Base-by-base conservation (phyloP, 2,329 filamentous ascomycete genomes). In the Chaetomiaceae sp. region DNA sequence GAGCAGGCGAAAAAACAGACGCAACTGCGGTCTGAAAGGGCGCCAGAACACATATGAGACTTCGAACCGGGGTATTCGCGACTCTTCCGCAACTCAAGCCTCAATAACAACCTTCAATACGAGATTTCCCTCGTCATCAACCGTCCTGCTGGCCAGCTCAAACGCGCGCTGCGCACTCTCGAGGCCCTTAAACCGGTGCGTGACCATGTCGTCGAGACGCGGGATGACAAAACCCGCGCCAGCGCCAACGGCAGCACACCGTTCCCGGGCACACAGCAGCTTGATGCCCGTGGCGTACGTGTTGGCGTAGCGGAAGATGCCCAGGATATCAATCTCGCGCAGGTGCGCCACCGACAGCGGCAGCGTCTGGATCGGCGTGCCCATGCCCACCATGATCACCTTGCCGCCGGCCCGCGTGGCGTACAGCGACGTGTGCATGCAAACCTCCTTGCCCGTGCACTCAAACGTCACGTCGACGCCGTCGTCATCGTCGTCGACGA, bases 301-400 rank as follows among this genome's bases (percentile, higher is more conserved):
- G 63, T 88, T 86, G 17, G 83, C 83, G 56, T 89, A 89, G 38
- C 85, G 75, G 67, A 89, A 88, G 24, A 88, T 81, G 27, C 84
- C 84, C n/a, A 88, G 67, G 26, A 89, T 83, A 60, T 89, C 85
- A 35, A 89, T 81, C 66, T 90, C 86, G 30, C 84, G 76, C 22
- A 88, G 69, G 32, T 85, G 83, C 3, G 84, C 84, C 5, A 83
- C 57, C 7, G 81, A 85, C 37, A 90, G 69, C 1, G 84, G 84
- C 2, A 89, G 71, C 0, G 83, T 88, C 62, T 88, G 84, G 42
- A 88, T 76, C 0, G 85, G 84, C 5, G 78, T 85, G 30, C 86
- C 86, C 85, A 89, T 89, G 43, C 85, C 86, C 19, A 90, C 84
- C 62, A 89, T 81, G 62, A 89, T 75, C 39, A 88, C 72, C 56